These are phyloP conservation scores for Penicillium corylophilum DNA, from an alignment of 2,329 filamentous ascomycete genomes.

Conservation along the genomic window DNA sequence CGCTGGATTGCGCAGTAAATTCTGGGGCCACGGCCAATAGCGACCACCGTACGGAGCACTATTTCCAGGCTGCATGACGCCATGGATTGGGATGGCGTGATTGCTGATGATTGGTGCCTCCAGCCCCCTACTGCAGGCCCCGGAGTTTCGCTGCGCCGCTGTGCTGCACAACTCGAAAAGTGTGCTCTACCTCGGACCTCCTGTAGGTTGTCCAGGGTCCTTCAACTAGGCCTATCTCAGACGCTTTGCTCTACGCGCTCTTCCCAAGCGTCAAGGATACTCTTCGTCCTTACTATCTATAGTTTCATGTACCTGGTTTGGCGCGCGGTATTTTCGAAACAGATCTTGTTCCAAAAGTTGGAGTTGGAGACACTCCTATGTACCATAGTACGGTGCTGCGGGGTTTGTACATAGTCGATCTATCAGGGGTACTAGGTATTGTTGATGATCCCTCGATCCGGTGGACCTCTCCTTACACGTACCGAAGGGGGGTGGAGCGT, in stretches of 20 bases:
- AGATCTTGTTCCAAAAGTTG: constrained; percentile 7
- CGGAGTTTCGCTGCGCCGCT: constrained; percentile 14
- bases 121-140: constrained; percentile 19
- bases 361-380: neutral
- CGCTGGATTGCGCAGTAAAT: constrained; percentile 25
- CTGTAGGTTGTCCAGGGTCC: neutral
- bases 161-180: neutral
- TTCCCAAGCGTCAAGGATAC: neutral
- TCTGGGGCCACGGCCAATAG: constrained; percentile 27
- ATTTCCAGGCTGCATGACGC: constrained; percentile 36
- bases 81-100: constrained; percentile 29
- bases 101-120: constrained; percentile 21
- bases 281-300: neutral
- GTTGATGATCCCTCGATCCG: constrained; percentile 6
- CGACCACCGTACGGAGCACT: constrained; percentile 20
- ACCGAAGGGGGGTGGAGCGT: constrained; percentile 8
- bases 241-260: neutral
- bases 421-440: constrained; percentile 7
- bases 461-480: constrained; percentile 3
- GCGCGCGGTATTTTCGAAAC: constrained; percentile 22
- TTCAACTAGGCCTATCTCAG: neutral
- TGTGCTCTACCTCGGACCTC: neutral
- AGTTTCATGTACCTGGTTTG: constrained; percentile 7
- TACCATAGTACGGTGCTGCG: no score
- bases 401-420: constrained; percentile 4